These are phyloP conservation scores for Penicillium daleae DNA, from an alignment of 495 filamentous ascomycete species.

Conservation along the genomic window DNA sequence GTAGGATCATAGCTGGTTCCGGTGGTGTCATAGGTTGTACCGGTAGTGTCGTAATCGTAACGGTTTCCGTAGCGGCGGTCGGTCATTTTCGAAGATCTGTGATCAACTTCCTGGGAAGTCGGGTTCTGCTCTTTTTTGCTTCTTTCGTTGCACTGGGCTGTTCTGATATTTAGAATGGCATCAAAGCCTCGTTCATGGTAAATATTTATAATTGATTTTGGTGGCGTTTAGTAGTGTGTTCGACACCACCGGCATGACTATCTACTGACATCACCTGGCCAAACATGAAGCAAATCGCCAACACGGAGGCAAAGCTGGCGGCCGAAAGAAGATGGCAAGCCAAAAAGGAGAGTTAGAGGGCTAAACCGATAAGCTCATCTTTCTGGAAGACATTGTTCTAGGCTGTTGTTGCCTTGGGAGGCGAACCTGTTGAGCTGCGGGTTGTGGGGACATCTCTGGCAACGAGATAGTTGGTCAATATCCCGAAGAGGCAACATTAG, in stretches of 20 bases:
- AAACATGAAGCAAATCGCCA: constrained; percentile 11
- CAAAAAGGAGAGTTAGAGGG: background rate
- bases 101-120: constrained; percentile 7
- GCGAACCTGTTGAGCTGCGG: constrained; percentile 17
- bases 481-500: constrained; percentile 1
- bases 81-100: constrained; percentile 27
- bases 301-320: constrained; percentile 17
- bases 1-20: constrained; percentile 29
- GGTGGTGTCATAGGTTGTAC: constrained; percentile 26
- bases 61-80: constrained; percentile 19
- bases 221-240: constrained; percentile 11
- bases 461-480: background rate
- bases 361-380: constrained; percentile 6
- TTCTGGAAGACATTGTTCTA: constrained; percentile 12
- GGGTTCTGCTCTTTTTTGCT: background rate
- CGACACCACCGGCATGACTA: constrained; percentile 15
- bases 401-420: constrained; percentile 22
- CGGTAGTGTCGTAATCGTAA: constrained; percentile 23
- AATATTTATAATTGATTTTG: constrained; percentile 21
- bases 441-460: constrained; percentile 2
- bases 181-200: background rate
- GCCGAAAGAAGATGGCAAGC: background rate
- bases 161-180: background rate
- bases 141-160: background rate
- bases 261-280: constrained; percentile 24